Evolutionary conservation across 2,329 filamentous ascomycete genomes (phyloP).

Genomic region (Colletotrichum lupini): DNA sequence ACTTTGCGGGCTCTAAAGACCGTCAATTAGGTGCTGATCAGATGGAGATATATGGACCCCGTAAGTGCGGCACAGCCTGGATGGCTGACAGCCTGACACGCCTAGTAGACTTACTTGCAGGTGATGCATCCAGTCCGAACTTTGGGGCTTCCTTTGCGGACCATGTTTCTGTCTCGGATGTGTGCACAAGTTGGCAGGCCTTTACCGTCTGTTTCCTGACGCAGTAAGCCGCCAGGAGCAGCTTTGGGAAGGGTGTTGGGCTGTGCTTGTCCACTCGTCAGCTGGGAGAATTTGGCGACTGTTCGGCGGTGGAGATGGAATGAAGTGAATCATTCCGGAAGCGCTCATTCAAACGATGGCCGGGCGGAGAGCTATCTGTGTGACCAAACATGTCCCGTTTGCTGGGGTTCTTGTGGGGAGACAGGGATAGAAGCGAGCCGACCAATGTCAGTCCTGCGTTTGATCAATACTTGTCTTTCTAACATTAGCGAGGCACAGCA

Average conservation of each 20-base stretch:
- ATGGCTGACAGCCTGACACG: neutral
- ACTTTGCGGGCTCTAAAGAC: slow-evolving; percentile 60
- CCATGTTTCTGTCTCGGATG: neutral
- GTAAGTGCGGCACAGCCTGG: neutral
- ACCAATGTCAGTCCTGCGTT: neutral
- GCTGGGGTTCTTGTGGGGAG: neutral
- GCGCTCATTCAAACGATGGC: neutral
- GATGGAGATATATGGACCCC: neutral
- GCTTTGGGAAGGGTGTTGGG: neutral
- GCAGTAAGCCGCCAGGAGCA: neutral
- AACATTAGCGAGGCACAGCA: neutral
- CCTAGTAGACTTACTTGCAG: neutral
- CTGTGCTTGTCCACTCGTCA: neutral
- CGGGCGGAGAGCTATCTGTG: neutral
- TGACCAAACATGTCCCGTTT: neutral
- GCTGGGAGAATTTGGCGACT: neutral
- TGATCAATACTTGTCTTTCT: neutral
- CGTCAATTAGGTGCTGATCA: neutral
- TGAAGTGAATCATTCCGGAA: neutral
- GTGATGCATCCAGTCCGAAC: neutral
- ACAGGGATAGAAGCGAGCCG: neutral
- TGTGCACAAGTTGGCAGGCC: neutral
- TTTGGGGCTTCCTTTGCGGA: slow-evolving; percentile 5
- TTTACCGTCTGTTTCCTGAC: neutral
- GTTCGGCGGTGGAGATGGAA: neutral